Base-by-base conservation (phyloP, 2,329 filamentous ascomycete species). In the Aspergillus calidoustus region DNA sequence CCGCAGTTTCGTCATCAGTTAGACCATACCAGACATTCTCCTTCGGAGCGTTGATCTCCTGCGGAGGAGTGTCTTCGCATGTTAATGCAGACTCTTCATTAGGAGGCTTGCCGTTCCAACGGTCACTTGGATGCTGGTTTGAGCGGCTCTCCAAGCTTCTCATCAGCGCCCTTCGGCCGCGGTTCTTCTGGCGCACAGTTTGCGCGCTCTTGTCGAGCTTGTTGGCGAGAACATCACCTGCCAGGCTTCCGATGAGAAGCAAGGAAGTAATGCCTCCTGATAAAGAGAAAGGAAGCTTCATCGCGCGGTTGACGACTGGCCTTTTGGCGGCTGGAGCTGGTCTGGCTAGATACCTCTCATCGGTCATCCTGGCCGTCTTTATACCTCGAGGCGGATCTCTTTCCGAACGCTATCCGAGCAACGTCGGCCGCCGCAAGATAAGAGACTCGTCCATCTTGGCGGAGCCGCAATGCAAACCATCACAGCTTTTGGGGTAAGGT, bases 281-380 rank as follows among this genome's bases (percentile, higher is more conserved):
- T 28, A 46, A 51, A 15, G 46, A 55, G 38, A 62, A 34, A n/a
- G 59, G 56, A 46, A 62, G 34, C 55, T 59, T 62, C 60, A 62
- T 62, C 8, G 41, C 8, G 41, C 15, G 48, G 30, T 57, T 43
- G 30, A 28, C 9, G 28, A 13, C 28, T 50, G n/a, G 28, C 17
- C 17, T 31, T 38, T 23, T 38, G 15, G 15, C 30, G 19, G 8
- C 44, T 50, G 31, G 11, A 47, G 19, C 43, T 71, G 69, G 41
- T 74, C 69, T 22, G 68, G 57, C 63, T 71, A 74, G 7, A 70
- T 3, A 60, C 38, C 30, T 54, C 22, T 23, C 54, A 17, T n/a
- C 44, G 22, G 23, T 4, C 28, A 30, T 17, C n/a, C 25, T 9
- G 30, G 15, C 48, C 6, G 44, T 13, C 23, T 55, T 60, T 60